Conservation (phyloP, 345 rosid genomes). For the Streptanthus diversifolius region DNA sequence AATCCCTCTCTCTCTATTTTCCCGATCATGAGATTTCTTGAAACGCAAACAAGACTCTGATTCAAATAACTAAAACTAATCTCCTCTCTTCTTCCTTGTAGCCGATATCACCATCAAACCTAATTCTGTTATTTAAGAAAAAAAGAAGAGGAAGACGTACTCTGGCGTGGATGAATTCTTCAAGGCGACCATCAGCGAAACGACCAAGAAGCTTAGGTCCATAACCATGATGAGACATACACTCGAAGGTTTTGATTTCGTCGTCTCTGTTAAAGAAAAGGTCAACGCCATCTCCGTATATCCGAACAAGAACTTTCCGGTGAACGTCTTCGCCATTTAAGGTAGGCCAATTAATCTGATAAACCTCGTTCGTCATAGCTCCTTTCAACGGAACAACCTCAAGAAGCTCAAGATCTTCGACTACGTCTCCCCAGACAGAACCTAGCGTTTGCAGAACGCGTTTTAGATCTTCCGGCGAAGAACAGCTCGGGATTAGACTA, state of each 20-base stretch:
- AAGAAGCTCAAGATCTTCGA: constrained; percentile 47
- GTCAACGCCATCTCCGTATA: constrained; percentile 91
- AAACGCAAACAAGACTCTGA: constrained; percentile 8
- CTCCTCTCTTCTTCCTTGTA: constrained; percentile 4
- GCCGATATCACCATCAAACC: not conserved
- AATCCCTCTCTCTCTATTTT: constrained; percentile 1
- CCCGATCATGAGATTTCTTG: constrained; percentile 5
- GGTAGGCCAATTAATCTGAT: constrained; percentile 72
- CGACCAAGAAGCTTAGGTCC: constrained; percentile 94
- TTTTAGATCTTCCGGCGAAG: constrained; percentile 53
- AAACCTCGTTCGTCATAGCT: constrained; percentile 86
- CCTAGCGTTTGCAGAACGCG: constrained; percentile 47
- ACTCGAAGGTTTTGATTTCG: constrained; percentile 81
- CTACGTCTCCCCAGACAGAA: constrained; percentile 56
- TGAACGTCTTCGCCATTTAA: constrained; percentile 34
- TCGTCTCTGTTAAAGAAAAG: constrained; percentile 74
- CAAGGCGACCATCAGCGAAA: constrained; percentile 75
- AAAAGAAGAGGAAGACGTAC: constrained; percentile 37
- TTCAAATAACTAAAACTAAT: not conserved
- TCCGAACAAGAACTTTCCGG: constrained; percentile 61
- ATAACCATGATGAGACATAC: constrained; percentile 80
- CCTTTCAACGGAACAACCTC: constrained; percentile 66
- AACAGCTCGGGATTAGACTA: constrained; percentile 29
- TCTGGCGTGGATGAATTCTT: constrained; percentile 91
- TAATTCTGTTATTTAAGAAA: not conserved